phyloP scores from a whole-genome alignment of 768 basidiomycete genomes.

The Termitomyces sp. region DNA sequence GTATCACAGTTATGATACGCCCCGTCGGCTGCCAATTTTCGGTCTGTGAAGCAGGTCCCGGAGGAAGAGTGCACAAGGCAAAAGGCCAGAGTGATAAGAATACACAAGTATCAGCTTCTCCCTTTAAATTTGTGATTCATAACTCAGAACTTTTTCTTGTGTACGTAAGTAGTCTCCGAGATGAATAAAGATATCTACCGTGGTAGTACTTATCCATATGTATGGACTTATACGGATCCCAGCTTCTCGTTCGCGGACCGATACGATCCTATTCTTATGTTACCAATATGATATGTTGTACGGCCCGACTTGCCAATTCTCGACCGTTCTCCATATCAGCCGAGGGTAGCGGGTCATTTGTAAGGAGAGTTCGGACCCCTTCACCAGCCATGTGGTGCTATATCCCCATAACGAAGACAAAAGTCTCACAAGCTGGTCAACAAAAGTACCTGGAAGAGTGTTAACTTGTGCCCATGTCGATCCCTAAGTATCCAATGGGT shows the following conservation, averaged over 20 bases:
- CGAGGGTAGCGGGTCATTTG: conserved; percentile 11
- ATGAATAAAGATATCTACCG: conserved; percentile 51
- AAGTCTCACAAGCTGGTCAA: background rate
- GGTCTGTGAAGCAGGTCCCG: conserved; percentile 39
- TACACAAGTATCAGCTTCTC: background rate
- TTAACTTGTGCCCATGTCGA: background rate
- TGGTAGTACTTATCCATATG: conserved; percentile 40
- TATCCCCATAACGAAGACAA: background rate
- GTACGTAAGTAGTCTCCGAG: conserved; percentile 63
- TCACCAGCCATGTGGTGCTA: background rate
- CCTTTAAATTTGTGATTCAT: background rate
- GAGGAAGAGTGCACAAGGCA: conserved; percentile 48
- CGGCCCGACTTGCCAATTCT: background rate
- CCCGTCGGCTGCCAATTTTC: conserved; percentile 54
- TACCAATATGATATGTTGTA: too few relatives aligned
- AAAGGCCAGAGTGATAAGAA: too few relatives aligned
- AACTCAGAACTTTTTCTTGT: conserved; percentile 26
- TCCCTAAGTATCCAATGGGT: background rate
- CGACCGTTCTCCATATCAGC: too few relatives aligned
- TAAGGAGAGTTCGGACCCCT: background rate
- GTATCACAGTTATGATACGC: conserved; percentile 64
- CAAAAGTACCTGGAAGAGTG: background rate
- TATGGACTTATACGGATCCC: too few relatives aligned
- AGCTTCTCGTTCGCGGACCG: too few relatives aligned
- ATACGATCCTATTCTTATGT: too few relatives aligned